These are phyloP conservation scores for Thraustochytrium sp. DNA, from an alignment of 352 stramenopile species.

Conservation along the genomic window DNA sequence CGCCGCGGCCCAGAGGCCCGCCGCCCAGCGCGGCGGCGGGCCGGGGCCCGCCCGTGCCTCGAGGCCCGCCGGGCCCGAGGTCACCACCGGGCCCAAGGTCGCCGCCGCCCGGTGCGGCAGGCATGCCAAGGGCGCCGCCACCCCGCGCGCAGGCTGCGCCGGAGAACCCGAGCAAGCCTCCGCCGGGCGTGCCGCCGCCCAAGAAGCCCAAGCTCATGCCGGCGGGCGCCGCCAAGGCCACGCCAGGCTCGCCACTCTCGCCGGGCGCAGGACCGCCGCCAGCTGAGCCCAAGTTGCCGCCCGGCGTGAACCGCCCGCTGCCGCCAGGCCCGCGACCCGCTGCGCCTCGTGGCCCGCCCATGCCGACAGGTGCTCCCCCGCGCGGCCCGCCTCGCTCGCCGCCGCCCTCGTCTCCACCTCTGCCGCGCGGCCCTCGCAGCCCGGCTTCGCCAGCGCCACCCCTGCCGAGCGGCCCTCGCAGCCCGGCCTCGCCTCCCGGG, in stretches of 20 bases:
- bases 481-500: constrained; percentile 17
- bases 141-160: neutral
- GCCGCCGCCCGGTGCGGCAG: neutral
- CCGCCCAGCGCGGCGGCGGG: neutral
- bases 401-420: neutral
- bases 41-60: neutral
- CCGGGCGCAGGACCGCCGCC: neutral
- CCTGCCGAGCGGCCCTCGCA: neutral
- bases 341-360: neutral
- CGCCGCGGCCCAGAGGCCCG: neutral
- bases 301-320: neutral
- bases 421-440: neutral
- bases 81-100: neutral
- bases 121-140: neutral
- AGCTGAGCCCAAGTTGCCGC: neutral
- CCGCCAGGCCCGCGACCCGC: neutral
- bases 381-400: neutral
- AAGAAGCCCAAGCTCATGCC: constrained; percentile 12
- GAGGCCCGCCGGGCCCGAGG: neutral
- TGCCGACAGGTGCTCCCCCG: neutral
- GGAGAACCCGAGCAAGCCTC: neutral
- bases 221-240: neutral
- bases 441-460: neutral
- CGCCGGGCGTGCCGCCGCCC: constrained; percentile 13
- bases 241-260: neutral